These are phyloP conservation scores for Smallanthus sonchifolius DNA, from an alignment of 129 eudicot species.

Conservation along the genomic window DNA sequence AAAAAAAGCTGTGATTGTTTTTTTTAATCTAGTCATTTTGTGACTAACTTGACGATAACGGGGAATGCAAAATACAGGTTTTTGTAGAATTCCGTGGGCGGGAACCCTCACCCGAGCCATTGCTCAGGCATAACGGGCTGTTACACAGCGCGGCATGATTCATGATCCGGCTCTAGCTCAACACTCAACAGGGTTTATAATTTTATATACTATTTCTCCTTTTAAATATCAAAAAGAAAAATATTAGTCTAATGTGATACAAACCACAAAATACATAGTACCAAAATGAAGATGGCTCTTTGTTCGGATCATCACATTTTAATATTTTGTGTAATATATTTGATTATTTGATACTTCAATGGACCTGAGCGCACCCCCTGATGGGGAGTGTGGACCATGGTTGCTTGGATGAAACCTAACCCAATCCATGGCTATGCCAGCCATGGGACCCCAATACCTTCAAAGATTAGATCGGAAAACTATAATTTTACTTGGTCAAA, in stretches of 20 bases:
- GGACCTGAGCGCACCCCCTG: too few relatives aligned
- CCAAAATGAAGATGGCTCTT: too few relatives aligned
- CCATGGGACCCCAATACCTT: too few relatives aligned
- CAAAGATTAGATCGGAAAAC: too few relatives aligned
- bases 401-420: too few relatives aligned
- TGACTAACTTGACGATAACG: background rate
- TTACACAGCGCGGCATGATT: slow-evolving; percentile 37
- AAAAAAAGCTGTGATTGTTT: background rate
- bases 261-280: background rate
- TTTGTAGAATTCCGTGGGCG: slow-evolving; percentile 91
- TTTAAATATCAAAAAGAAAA: background rate
- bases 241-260: too few relatives aligned
- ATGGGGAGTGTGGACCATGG: too few relatives aligned
- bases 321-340: background rate
- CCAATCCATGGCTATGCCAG: too few relatives aligned
- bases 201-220: background rate
- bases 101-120: slow-evolving; percentile 90
- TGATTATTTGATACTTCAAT: too few relatives aligned
- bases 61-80: slow-evolving; percentile 44
- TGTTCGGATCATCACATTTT: background rate
- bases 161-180: background rate
- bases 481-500: too few relatives aligned
- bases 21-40: background rate
- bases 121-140: slow-evolving; percentile 88
- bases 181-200: background rate